Evolutionary conservation across 2,329 filamentous ascomycete species (phyloP), one percentile per base, ranked within the genome.

Genomic region (Colletotrichum orbiculare): DNA sequence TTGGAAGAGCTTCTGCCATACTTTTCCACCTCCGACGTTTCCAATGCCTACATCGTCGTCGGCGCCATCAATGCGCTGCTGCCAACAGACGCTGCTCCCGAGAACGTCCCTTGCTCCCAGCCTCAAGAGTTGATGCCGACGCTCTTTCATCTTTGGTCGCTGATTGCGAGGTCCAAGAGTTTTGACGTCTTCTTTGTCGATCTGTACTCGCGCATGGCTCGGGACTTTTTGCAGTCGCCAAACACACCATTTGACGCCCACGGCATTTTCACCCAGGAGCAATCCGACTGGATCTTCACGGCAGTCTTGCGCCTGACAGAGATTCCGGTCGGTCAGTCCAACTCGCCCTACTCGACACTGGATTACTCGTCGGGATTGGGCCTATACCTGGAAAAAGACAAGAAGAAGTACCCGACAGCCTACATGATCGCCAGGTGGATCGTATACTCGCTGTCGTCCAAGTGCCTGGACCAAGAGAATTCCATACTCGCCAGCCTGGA

Each of bases 371-470:
- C 93, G 7, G 96, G 96, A 1, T 82, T 96, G 60, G 96, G 91
- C 11, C 83, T 95, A 34, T 93, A 96, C 77, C 83, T 99, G 39
- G 95, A 98, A 73, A 91, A 96, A 74, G 96, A 99, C 74, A 91
- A 91, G 73, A 93, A 96, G 72, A 97, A 97, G 78, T 93, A 97
- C 74, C 96, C 96, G 0, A 87, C 94, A 41, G 89, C 93, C 0
- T 96, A 98, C 76, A 92, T 96, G 77, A 94, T 98, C 69, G 94
- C 96, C 25, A 85, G 96, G 65, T 96, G 93, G 90, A 92, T 98
- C 64, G 89, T 96, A 56, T 95, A 95, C 87, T 97, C 94, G 0
- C 77, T 99, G 43, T 98, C 96, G 1, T 95, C 96, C 1, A 83
- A 89, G 49, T 96, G 93, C 72, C 80, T 96, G 53, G 87, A 92